phyloP scores from a whole-genome alignment of 2,329 filamentous ascomycete genomes.

The Paracoccidioides lutzii region DNA sequence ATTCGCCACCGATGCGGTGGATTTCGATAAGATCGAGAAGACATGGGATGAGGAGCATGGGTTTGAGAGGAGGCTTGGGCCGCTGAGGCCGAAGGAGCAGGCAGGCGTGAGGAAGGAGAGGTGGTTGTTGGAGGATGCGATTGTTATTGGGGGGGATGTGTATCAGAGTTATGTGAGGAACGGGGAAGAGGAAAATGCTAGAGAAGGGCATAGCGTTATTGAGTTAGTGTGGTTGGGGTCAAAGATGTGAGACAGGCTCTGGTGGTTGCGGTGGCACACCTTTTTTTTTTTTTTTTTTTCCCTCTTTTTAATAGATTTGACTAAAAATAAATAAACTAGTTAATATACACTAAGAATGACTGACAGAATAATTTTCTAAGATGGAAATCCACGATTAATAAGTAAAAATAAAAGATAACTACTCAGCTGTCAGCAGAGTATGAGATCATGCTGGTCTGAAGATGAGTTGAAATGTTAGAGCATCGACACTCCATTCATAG shows the following conservation, averaged over 20 bases:
- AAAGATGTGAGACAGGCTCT: constrained; percentile 13
- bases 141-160: constrained; percentile 30
- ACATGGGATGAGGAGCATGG: constrained; percentile 33
- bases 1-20: constrained; percentile 25
- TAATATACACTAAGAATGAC: too few relatives aligned
- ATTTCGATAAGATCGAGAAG: constrained; percentile 32
- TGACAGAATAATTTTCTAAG: too few relatives aligned
- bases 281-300: not conserved
- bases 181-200: constrained; percentile 15
- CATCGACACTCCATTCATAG: too few relatives aligned
- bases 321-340: too few relatives aligned
- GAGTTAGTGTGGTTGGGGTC: constrained; percentile 33
- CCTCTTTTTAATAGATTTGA: too few relatives aligned
- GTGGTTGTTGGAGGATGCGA: constrained; percentile 28
- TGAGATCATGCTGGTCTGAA: too few relatives aligned
- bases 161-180: constrained; percentile 31
- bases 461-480: too few relatives aligned
- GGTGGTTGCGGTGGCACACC: not conserved
- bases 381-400: too few relatives aligned
- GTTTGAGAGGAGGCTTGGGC: constrained; percentile 28
- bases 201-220: constrained; percentile 30
- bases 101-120: constrained; percentile 30
- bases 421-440: too few relatives aligned
- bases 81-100: constrained; percentile 28
- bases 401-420: too few relatives aligned